Conservation (phyloP, 179 eudicot species). For the Silene coronaria region DNA sequence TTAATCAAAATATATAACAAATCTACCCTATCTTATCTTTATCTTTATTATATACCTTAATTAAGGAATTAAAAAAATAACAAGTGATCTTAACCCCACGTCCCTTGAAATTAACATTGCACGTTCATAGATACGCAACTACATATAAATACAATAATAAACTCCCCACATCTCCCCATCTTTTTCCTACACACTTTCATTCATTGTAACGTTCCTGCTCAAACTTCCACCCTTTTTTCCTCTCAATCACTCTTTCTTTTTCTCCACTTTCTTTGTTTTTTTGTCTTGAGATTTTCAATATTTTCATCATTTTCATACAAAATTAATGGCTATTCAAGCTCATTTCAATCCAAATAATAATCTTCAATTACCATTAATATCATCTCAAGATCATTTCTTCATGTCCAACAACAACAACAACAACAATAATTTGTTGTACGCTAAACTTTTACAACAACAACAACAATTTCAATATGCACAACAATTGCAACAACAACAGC, state of each 20-base stretch:
- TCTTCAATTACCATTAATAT: too few relatives aligned
- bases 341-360: constrained; percentile 39
- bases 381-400: constrained; percentile 35
- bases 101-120: neutral
- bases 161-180: neutral
- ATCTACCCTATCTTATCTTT: neutral
- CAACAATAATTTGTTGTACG: constrained; percentile 9
- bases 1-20: constrained; percentile 5
- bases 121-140: constrained; percentile 10
- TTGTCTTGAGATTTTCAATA: neutral
- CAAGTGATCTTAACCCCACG: neutral
- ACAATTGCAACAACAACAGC: constrained; percentile 17
- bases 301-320: neutral
- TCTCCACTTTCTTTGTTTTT: neutral
- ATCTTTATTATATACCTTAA: constrained; percentile 12
- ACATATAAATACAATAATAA: constrained; percentile 20
- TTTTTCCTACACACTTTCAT: constrained; percentile 18
- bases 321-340: constrained; percentile 59
- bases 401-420: constrained; percentile 22
- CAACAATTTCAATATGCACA: constrained; percentile 20
- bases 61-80: neutral
- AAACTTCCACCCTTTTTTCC: constrained; percentile 5
- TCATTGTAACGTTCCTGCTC: constrained; percentile 10
- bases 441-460: constrained; percentile 22
- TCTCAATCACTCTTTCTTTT: neutral